Evolutionary conservation across 108 stramenopile genomes (phyloP).

Genomic region (Conticribra weissflogii): DNA sequence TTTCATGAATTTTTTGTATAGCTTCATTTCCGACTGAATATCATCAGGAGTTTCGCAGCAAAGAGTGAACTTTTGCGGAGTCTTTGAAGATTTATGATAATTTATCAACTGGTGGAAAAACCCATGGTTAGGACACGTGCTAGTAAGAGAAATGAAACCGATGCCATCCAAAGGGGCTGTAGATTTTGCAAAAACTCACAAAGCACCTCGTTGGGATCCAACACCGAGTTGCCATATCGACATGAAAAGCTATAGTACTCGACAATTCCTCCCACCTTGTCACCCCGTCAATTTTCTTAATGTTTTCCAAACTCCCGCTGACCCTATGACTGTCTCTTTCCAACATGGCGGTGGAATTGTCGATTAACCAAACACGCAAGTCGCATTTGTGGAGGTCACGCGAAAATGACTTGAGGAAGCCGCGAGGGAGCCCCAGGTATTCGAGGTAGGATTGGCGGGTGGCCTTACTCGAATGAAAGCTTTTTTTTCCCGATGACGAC

Average conservation of each 20-base stretch:
- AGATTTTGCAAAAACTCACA: no score
- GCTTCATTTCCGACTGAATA: neutral
- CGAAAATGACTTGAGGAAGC: neutral
- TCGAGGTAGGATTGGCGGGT: neutral
- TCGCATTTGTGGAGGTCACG: slow-evolving; percentile 1
- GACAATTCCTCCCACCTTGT: slow-evolving; percentile 37
- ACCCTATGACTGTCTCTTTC: slow-evolving; percentile 13
- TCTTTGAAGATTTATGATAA: slow-evolving; percentile 6
- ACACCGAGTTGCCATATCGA: slow-evolving; percentile 16
- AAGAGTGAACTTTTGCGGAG: slow-evolving; percentile 11
- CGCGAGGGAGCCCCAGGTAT: slow-evolving; percentile 7
- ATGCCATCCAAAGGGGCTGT: no score
- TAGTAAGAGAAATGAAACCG: no score
- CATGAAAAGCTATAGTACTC: slow-evolving; percentile 23
- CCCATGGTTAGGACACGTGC: no score
- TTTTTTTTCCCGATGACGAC: no score
- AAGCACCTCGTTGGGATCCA: slow-evolving; percentile 36
- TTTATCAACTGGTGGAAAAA: slow-evolving; percentile 38
- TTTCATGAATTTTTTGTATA: slow-evolving; percentile 1
- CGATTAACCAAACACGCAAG: slow-evolving; percentile 36
- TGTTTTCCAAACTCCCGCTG: neutral
- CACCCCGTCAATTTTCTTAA: slow-evolving; percentile 2
- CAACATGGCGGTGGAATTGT: slow-evolving; percentile 35
- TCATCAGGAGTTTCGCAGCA: slow-evolving; percentile 3
- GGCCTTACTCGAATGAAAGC: no score